Evolutionary conservation across 305 asterid genomes (phyloP).

Genomic region (Fraxinus latifolia): DNA sequence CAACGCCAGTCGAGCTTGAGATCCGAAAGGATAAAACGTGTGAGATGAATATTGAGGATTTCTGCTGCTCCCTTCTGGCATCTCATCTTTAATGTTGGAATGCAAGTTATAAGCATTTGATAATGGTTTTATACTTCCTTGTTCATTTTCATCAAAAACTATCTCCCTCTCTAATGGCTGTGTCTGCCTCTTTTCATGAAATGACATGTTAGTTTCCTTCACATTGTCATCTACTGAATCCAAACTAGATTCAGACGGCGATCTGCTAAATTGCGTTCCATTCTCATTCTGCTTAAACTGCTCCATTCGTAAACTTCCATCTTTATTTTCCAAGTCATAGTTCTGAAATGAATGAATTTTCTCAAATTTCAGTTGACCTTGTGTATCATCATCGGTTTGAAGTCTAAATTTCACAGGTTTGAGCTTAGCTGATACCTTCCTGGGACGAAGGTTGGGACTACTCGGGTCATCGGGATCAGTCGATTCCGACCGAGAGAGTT

Average conservation of each 20-base stretch:
- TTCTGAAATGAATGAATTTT: conserved; percentile 26
- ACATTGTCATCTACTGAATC: conserved; percentile 38
- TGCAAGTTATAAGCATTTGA: neutral
- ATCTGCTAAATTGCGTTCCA: conserved; percentile 22
- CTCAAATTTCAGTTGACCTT: conserved; percentile 23
- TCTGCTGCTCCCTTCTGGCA: conserved; percentile 13
- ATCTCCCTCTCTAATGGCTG: conserved; percentile 16
- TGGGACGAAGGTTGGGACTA: conserved; percentile 30
- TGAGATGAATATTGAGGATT: conserved; percentile 14
- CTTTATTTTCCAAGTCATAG: conserved; percentile 25
- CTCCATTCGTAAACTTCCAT: neutral
- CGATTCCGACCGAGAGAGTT: conserved; percentile 59
- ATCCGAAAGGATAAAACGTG: conserved; percentile 7
- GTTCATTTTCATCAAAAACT: conserved; percentile 37
- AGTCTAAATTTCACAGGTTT: conserved; percentile 8
- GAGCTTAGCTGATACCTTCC: conserved; percentile 2
- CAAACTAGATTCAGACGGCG: conserved; percentile 45
- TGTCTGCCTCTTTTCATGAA: conserved; percentile 19
- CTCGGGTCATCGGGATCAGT: conserved; percentile 39
- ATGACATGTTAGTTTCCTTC: conserved; percentile 12
- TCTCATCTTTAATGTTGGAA: neutral
- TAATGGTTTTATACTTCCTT: conserved; percentile 3
- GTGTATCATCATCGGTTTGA: conserved; percentile 6
- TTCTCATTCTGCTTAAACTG: conserved; percentile 17
- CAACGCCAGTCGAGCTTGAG: conserved; percentile 14